phyloP scores from a whole-genome alignment of 176 grass and related monocot genomes.

The Thalia dealbata region DNA sequence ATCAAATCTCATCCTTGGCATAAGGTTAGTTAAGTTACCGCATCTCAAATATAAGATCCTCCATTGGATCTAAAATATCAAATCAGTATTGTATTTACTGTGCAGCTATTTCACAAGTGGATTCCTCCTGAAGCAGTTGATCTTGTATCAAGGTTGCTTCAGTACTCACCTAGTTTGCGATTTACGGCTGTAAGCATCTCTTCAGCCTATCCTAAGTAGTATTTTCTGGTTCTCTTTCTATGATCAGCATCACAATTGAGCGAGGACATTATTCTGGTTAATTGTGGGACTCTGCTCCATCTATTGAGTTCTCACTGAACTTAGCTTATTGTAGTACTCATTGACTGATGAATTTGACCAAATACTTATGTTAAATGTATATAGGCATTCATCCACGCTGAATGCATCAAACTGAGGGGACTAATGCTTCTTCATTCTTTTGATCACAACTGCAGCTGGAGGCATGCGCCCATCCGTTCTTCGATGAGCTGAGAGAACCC shows the following conservation, averaged over 20 bases:
- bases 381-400: too few species aligned
- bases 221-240: too few species aligned
- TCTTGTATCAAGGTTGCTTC: conserved; percentile 13
- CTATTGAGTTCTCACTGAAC: too few species aligned
- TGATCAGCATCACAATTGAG: too few species aligned
- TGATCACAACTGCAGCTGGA: neutral
- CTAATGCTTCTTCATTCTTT: neutral
- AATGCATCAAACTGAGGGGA: too few species aligned
- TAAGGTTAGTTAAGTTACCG: neutral
- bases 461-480: conserved; percentile 5
- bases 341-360: too few species aligned
- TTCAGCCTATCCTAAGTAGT: too few species aligned
- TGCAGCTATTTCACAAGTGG: conserved; percentile 14
- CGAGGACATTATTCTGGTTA: too few species aligned
- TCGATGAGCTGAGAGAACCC: conserved; percentile 10
- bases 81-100: neutral
- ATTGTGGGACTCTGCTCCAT: too few species aligned
- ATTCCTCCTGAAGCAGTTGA: conserved; percentile 16
- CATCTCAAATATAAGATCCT: neutral
- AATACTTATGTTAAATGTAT: too few species aligned
- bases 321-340: too few species aligned
- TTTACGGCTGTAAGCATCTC: conserved; percentile 8
- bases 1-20: conserved; percentile 21
- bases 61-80: neutral
- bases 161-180: conserved; percentile 16